phyloP scores from a whole-genome alignment of 768 basidiomycete genomes.

The Serendipita sp. region DNA sequence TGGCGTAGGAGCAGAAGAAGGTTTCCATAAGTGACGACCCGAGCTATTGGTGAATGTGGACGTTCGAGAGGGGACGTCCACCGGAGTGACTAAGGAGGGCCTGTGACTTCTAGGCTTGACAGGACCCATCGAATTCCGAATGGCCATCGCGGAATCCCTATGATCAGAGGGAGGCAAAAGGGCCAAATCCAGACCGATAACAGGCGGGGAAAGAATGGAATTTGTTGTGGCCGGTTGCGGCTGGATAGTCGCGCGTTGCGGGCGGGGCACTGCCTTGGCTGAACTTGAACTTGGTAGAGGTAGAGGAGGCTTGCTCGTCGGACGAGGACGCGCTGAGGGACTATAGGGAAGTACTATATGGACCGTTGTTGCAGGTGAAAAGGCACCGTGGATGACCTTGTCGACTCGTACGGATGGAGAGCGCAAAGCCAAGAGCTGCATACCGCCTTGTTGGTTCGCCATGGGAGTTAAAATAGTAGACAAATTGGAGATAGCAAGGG shows the following conservation, averaged over 20 bases:
- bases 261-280: slow-evolving; percentile 2
- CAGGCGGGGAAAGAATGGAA: neutral
- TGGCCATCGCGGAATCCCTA: neutral
- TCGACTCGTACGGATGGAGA: neutral
- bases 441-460: neutral
- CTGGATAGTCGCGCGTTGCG: neutral
- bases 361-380: neutral
- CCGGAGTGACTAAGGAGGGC: neutral
- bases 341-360: neutral
- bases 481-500: neutral
- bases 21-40: neutral
- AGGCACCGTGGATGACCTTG: neutral
- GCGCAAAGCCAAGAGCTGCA: neutral
- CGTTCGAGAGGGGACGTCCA: neutral
- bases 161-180: slow-evolving; percentile 1
- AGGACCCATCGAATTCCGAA: neutral
- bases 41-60: neutral
- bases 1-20: neutral
- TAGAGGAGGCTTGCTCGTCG: neutral
- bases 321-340: neutral
- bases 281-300: neutral
- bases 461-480: slow-evolving; percentile 5
- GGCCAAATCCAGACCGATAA: slow-evolving; percentile 3
- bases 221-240: neutral
- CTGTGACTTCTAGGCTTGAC: neutral